phyloP scores from a whole-genome alignment of 2,329 filamentous ascomycete species.

The Trichoderma cornu-damae region DNA sequence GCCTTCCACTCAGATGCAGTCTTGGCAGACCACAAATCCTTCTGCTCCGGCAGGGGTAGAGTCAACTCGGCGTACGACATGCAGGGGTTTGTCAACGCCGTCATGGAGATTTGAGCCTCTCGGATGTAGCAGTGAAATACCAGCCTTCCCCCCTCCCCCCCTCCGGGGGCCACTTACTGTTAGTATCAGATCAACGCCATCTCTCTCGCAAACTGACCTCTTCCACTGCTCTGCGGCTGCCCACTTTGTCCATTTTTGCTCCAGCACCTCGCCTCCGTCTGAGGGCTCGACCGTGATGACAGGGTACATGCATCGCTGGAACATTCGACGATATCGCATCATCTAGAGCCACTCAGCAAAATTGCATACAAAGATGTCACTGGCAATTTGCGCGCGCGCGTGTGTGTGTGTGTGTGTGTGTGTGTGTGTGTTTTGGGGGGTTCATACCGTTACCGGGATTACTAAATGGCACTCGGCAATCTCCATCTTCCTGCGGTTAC shows the following conservation, averaged over 20 bases:
- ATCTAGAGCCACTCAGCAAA: constrained; percentile 36
- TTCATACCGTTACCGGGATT: constrained; percentile 42
- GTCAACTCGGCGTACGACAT: constrained; percentile 66
- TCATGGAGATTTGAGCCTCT: constrained; percentile 64
- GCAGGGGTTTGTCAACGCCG: constrained; percentile 57
- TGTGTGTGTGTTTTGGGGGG: not conserved
- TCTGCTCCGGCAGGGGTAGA: constrained; percentile 58
- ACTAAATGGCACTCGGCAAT: constrained; percentile 48
- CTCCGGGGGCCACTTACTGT: not conserved
- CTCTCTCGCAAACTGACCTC: constrained; percentile 35
- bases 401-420: too few species aligned
- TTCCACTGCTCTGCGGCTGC: constrained; percentile 61
- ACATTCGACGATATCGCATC: constrained; percentile 53
- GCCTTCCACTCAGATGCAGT: constrained; percentile 61
- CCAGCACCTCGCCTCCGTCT: constrained; percentile 52
- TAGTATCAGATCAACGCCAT: constrained; percentile 16
- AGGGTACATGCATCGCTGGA: constrained; percentile 52
- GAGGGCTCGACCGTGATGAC: constrained; percentile 45
- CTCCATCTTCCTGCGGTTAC: constrained; percentile 52
- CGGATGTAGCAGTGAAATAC: constrained; percentile 60
- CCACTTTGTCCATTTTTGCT: constrained; percentile 63
- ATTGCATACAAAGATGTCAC: not conserved
- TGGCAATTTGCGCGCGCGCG: too few species aligned
- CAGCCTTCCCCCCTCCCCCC: constrained; percentile 44
- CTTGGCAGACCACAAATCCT: constrained; percentile 60